Percentiles rank a stretch among this genome's conserved stretches.
These are phyloP conservation scores for Geosmithia flava DNA, from an alignment of 2,329 filamentous ascomycete genomes.

Conservation along the genomic window DNA sequence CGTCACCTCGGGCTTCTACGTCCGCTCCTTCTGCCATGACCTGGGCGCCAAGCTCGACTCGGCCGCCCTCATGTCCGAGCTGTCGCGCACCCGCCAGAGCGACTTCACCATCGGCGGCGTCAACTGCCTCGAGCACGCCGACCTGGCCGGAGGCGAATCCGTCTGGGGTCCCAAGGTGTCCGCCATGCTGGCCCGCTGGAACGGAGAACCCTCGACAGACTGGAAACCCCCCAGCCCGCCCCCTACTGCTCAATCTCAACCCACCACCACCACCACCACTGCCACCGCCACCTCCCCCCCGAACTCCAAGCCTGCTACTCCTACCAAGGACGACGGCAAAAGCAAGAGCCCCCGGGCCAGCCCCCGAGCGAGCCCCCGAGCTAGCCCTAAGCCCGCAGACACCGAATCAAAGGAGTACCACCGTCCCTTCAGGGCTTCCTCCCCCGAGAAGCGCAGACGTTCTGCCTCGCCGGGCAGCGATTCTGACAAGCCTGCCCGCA, in stretches of 20 bases:
- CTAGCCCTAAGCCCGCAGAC: not conserved
- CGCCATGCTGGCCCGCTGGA: slow-evolving; percentile 32
- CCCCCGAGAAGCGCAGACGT: not conserved
- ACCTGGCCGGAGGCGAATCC: slow-evolving; percentile 63
- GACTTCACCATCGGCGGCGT: slow-evolving; percentile 59
- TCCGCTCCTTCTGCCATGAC: slow-evolving; percentile 87
- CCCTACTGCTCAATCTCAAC: not conserved
- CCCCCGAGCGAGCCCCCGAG: too few species aligned
- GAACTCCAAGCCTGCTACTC: not conserved
- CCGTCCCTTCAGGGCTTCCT: not conserved
- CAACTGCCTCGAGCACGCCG: slow-evolving; percentile 68
- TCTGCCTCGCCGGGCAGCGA: not conserved
- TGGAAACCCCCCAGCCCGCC: slow-evolving; percentile 1
- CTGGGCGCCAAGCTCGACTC: slow-evolving; percentile 73
- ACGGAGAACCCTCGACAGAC: slow-evolving; percentile 11
- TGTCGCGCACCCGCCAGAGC: slow-evolving; percentile 70
- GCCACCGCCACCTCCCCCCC: not conserved
- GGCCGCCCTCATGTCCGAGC: slow-evolving; percentile 73
- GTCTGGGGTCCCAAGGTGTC: slow-evolving; percentile 70
- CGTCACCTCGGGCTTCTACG: slow-evolving; percentile 92
- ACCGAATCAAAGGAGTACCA: not conserved
- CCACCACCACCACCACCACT: not conserved
- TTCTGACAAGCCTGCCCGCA: slow-evolving; percentile 13
- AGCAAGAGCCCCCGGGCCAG: not conserved
- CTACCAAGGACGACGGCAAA: not conserved